Percentiles rank a stretch among this genome's conserved stretches.
Conservation (phyloP, 495 filamentous ascomycete species). For the Xylaria cubensis region DNA sequence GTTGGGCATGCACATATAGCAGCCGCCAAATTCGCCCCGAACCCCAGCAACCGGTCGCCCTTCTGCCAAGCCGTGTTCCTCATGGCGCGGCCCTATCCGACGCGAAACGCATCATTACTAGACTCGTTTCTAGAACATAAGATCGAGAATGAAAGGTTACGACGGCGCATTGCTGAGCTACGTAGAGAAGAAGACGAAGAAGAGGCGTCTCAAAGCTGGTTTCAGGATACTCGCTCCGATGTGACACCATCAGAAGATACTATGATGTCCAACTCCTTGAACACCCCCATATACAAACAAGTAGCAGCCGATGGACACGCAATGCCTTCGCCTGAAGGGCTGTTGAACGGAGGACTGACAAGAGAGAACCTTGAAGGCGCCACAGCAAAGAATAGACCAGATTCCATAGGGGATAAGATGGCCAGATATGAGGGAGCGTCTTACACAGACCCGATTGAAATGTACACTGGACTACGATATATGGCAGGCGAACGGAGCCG, state of each 20-base stretch:
- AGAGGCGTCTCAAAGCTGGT: conserved; percentile 60
- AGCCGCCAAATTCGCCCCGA: conserved; percentile 67
- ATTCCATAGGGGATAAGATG: conserved; percentile 80
- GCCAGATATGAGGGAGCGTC: conserved; percentile 74
- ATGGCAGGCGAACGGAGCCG: conserved; percentile 86
- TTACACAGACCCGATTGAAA: conserved; percentile 88
- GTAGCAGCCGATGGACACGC: conserved; percentile 39
- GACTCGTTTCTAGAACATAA: conserved; percentile 98
- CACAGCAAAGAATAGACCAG: conserved; percentile 68
- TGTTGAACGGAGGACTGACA: conserved; percentile 71
- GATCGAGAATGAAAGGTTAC: conserved; percentile 91
- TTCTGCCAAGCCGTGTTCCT: conserved; percentile 92
- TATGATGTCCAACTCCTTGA: conserved; percentile 33
- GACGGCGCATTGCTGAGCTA: conserved; percentile 82
- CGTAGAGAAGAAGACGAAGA: conserved; percentile 83
- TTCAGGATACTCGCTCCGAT: conserved; percentile 60
- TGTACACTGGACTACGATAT: conserved; percentile 89
- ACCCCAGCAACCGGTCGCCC: conserved; percentile 65
- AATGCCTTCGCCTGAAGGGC: conserved; percentile 78
- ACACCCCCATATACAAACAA: conserved; percentile 35
- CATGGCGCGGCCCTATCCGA: conserved; percentile 91
- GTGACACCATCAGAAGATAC: conserved; percentile 60
- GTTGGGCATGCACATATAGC: conserved; percentile 91
- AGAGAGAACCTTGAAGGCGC: conserved; percentile 81
- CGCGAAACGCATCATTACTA: conserved; percentile 79